Evolutionary conservation across 345 rosid genomes (phyloP).

Genomic region (Lenwebbia sp.): DNA sequence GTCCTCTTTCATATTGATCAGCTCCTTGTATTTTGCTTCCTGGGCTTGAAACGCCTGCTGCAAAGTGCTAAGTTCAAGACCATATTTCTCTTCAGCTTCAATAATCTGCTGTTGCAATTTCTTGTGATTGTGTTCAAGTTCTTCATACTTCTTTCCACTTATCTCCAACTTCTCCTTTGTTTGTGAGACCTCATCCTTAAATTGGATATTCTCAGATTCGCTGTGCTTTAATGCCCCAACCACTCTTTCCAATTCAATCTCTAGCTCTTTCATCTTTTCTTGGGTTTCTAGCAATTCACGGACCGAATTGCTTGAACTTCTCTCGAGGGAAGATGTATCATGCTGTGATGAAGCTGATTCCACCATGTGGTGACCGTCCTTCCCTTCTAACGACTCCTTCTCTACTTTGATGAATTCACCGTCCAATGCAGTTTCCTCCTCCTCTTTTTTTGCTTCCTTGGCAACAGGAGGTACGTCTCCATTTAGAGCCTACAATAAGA

Average conservation of each 20-base stretch:
- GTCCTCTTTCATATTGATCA: constrained; percentile 64
- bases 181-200: constrained; percentile 48
- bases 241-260: constrained; percentile 67
- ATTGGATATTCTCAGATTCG: constrained; percentile 48
- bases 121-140: constrained; percentile 52
- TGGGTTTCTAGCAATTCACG: constrained; percentile 76
- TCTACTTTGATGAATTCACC: constrained; percentile 95
- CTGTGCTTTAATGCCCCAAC: constrained; percentile 51
- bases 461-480: constrained; percentile 34
- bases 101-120: constrained; percentile 52
- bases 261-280: constrained; percentile 72
- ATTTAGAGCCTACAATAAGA: constrained; percentile 29
- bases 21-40: constrained; percentile 66
- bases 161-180: constrained; percentile 48
- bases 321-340: constrained; percentile 10
- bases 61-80: constrained; percentile 41
- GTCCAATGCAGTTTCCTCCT: constrained; percentile 58
- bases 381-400: constrained; percentile 60
- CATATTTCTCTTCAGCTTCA: constrained; percentile 60
- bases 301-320: constrained; percentile 40
- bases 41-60: constrained; percentile 58
- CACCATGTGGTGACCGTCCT: constrained; percentile 29
- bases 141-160: constrained; percentile 44
- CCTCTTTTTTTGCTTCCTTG: constrained; percentile 57
- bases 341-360: constrained; percentile 13